Evolutionary conservation across 495 filamentous ascomycete genomes (phyloP).

Genomic region (Achaetomiella virescens): DNA sequence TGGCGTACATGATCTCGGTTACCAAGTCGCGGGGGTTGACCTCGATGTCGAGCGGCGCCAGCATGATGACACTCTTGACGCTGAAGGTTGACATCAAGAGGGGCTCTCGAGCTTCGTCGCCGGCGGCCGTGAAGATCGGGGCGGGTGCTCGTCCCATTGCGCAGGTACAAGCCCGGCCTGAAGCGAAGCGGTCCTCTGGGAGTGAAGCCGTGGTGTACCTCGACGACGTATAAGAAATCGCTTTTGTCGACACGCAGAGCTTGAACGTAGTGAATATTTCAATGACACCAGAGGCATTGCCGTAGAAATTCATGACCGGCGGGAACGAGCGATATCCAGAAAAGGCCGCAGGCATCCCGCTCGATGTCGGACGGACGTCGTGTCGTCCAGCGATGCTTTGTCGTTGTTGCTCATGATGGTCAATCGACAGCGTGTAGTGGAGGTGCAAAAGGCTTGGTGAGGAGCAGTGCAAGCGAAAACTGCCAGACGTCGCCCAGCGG

Average conservation of each 20-base stretch:
- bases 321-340: conserved; percentile 11
- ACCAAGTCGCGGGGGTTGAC: conserved; percentile 4
- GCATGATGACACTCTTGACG: not conserved
- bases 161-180: conserved; percentile 8
- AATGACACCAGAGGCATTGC: conserved; percentile 1
- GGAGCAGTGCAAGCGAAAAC: too few species aligned
- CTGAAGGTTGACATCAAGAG: conserved; percentile 2
- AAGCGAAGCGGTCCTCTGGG: conserved; percentile 7
- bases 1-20: conserved; percentile 6
- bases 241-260: conserved; percentile 2
- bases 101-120: conserved; percentile 2
- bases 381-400: too few species aligned
- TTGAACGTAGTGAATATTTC: conserved; percentile 1
- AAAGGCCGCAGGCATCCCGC: not conserved
- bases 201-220: conserved; percentile 6
- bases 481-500: too few species aligned
- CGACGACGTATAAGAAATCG: conserved; percentile 6
- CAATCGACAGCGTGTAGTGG: too few species aligned
- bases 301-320: conserved; percentile 13
- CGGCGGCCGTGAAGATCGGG: conserved; percentile 11
- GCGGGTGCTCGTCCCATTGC: conserved; percentile 8
- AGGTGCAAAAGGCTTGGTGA: too few species aligned
- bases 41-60: conserved; percentile 2
- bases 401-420: too few species aligned
- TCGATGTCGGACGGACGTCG: too few species aligned